Evolutionary conservation across 2,329 filamentous ascomycete species (phyloP), one percentile per base, ranked within the genome.

Genomic region (Verruconis gallopava): DNA sequence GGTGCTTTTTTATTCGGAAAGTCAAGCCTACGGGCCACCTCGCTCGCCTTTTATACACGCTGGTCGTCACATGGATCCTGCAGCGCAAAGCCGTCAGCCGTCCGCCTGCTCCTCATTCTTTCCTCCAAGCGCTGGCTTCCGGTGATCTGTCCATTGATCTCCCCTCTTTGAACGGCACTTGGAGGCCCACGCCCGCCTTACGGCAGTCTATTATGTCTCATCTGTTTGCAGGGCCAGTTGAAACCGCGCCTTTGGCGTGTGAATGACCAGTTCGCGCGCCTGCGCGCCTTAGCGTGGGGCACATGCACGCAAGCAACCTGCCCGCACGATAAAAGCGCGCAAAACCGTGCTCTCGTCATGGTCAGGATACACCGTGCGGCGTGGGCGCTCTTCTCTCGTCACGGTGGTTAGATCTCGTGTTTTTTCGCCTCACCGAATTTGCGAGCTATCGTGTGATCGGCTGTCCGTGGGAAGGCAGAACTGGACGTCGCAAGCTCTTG

Each of bases 191-290:
- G 25, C 25, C 6, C n/a, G 25, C 25, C 25, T 30, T n/a, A n/a
- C n/a, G n/a, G n/a, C n/a, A n/a, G n/a, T n/a, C n/a, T n/a, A n/a
- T 30, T 30, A 30, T 30, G 25, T 30, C 25, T 30, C 25, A 30
- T 30, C 25, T 30, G 25, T 30, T n/a, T n/a, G 25, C n/a, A n/a
- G 25, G n/a, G n/a, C 25, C 25, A n/a, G n/a, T 30, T n/a, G 6
- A 9, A 30, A 30, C 9, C 25, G 25, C 25, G 25, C n/a, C n/a
- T n/a, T 30, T 30, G 25, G 6, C 25, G 6, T 30, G 25, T 9
- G 9, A n/a, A 30, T 30, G 25, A 30, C 25, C 6, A 9, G 25
- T 30, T 30, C 25, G n/a, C 25, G 25, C 25, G 25, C n/a, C 9
- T 30, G n/a, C 25, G 6, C n/a, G 25, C 25, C 25, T 30, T 30